Conservation (phyloP, 257 asterid species). For the Ilex asprella region DNA sequence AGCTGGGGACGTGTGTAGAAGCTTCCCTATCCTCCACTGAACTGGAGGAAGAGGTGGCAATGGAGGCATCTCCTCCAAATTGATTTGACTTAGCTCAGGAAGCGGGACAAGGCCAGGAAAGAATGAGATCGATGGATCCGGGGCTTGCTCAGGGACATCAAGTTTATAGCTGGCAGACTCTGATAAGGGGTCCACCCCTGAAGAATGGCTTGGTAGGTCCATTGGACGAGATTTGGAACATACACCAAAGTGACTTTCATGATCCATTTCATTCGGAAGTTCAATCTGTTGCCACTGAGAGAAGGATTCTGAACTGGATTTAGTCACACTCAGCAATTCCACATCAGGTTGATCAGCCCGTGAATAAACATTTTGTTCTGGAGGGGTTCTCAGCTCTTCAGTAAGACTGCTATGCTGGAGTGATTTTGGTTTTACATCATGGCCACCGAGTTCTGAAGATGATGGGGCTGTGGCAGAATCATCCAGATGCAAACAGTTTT, state of each 20-base stretch:
- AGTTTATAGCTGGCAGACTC: conserved; percentile 12
- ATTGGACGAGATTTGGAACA: conserved; percentile 19
- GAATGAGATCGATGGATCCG: conserved; percentile 22
- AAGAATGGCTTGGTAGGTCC: conserved; percentile 22
- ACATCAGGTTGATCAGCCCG: conserved; percentile 20
- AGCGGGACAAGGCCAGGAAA: conserved; percentile 29
- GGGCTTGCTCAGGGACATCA: conserved; percentile 22
- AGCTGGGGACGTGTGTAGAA: conserved; percentile 38
- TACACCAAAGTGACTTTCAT: conserved; percentile 17
- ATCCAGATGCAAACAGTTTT: not conserved
- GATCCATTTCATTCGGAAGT: conserved; percentile 21
- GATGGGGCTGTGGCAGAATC: not conserved
- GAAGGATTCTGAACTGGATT: conserved; percentile 22
- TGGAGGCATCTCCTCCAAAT: conserved; percentile 58
- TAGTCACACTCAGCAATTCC: conserved; percentile 20
- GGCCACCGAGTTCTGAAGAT: not conserved
- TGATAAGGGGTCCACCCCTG: conserved; percentile 26
- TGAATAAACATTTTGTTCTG: conserved; percentile 21
- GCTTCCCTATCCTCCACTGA: conserved; percentile 81
- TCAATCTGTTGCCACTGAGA: conserved; percentile 20
- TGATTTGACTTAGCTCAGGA: conserved; percentile 27
- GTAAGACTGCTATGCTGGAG: not conserved
- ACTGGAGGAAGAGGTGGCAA: conserved; percentile 97
- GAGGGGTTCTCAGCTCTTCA: conserved; percentile 18
- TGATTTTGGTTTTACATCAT: not conserved